phyloP scores from a whole-genome alignment of 768 basidiomycete species.

The Lentinula sp. region DNA sequence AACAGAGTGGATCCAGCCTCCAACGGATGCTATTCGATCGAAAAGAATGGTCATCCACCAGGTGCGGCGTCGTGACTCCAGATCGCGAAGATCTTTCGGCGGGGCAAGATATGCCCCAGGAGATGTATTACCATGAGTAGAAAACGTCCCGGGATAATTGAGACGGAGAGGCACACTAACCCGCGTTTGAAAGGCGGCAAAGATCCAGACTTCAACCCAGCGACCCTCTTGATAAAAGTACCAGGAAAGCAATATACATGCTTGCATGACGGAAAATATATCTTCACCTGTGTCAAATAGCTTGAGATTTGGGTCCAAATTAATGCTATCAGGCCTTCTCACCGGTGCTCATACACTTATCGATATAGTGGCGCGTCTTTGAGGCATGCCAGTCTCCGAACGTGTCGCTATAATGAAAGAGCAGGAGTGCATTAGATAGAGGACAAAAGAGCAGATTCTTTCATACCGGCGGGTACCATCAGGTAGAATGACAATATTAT shows the following conservation, averaged over 20 bases:
- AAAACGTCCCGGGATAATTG: slow-evolving; percentile 83
- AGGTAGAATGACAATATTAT: slow-evolving; percentile 56
- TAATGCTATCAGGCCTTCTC: neutral
- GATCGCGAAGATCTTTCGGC: slow-evolving; percentile 67
- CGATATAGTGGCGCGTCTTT: slow-evolving; percentile 84
- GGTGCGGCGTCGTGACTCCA: slow-evolving; percentile 74
- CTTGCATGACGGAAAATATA: slow-evolving; percentile 83
- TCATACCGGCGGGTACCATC: slow-evolving; percentile 59
- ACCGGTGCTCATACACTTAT: slow-evolving; percentile 77
- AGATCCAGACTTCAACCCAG: slow-evolving; percentile 91
- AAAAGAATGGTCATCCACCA: slow-evolving; percentile 93
- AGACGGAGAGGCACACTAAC: slow-evolving; percentile 77
- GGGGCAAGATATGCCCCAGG: slow-evolving; percentile 77
- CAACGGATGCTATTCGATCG: slow-evolving; percentile 56
- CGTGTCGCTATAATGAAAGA: slow-evolving; percentile 40
- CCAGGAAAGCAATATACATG: slow-evolving; percentile 82
- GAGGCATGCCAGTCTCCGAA: slow-evolving; percentile 85
- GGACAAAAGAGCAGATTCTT: too few species aligned
- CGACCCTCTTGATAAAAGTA: slow-evolving; percentile 88
- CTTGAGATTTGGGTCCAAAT: neutral
- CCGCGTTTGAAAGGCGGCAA: slow-evolving; percentile 79
- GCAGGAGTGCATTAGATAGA: neutral
- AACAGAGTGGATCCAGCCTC: slow-evolving; percentile 80
- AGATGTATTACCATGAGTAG: slow-evolving; percentile 58
- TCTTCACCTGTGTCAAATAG: slow-evolving; percentile 50